Base-by-base conservation (phyloP, 495 filamentous ascomycete species). In the Neurospora tetraspora region DNA sequence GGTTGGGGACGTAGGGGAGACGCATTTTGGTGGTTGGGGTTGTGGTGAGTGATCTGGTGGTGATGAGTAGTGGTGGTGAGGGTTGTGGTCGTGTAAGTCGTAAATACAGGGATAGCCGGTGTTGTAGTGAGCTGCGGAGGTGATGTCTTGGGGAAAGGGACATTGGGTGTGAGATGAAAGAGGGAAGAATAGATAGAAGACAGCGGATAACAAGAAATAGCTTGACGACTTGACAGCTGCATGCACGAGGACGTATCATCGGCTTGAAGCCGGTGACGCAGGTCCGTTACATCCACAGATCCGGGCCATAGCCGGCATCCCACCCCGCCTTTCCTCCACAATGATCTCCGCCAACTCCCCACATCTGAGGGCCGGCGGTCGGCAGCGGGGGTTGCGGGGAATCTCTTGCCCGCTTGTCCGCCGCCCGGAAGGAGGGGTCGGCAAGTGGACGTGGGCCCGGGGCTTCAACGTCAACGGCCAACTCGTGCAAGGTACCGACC, bases 1-100 rank as follows among this genome's bases (percentile, higher is more conserved):
- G 87, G 77, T 89, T 83, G 74, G 86, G 79, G 69, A 86, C 80
- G 85, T 94, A 93, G 71, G 90, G 89, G 73, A 94, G 83, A 78
- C 91, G 91, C 92, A 93, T 94, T 70, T 74, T 88, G 78, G 71
- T 45, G 65, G 53, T 34, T 69, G 69, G n/a, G 1, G 34, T 39
- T 43, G 53, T 39, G 71, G 39, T 70, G 40, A 59, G 34, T 1
- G 23, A 2, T 61, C 12, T 27, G 31, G 47, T 38, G n/a, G 37
- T 71, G 68, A 8, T 36, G 38, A 43, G 23, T 7, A 39, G 38
- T 42, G 69, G 69, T 39, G 27, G 1, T 1, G 42, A n/a, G 0
- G 42, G 18, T 27, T 27, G 27, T 1, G 4, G 42, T 10, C 42
- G 69, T 42, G 69, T 42, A 70, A 70, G 69, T 70, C 69, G 12